Evolutionary conservation across 768 basidiomycete species (phyloP), one percentile per base, ranked within the genome.

Genomic region (Mycena albidolilacea): DNA sequence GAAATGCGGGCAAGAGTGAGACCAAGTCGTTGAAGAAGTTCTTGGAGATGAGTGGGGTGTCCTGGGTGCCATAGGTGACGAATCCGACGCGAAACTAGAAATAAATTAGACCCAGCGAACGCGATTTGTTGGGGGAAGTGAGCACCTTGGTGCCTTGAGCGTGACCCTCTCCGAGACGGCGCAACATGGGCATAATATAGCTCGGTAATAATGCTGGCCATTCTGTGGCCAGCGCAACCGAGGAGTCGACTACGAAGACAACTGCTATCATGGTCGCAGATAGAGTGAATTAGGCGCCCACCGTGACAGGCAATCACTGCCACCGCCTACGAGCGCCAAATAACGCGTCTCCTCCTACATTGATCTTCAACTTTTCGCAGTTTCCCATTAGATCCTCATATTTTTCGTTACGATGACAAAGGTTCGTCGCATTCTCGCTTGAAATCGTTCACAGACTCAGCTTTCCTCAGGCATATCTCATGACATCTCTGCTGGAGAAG

Each of bases 401-500:
- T 64, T 50, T 57, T 59, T 65, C 64, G 66, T 73, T 83, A 87
- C 80, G 77, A 95, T 95, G 94, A 95, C 94, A 7, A 50, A 50
- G 15, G 30, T 30, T 30, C 30, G 30, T 30, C 30, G 30, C 30
- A 30, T 30, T 30, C 30, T 30, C 30, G 30, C 30, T 30, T 30
- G 30, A 30, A 30, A 3, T 30, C 30, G 30, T 4, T 30, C 30
- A 4, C 3, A 30, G 30, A 30, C 30, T 30, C 30, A 30, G 30
- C 30, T 30, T 30, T 30, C 30, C 30, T 75, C 95, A 95, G 80
- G 90, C 90, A 71, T 95, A 95, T 77, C 83, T 95, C 62, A 95
- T 95, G 93, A 95, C 91, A 79, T 92, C 88, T 83, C 88, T 95
- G 77, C 89, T 94, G 71, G 94, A 95, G 82, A 95, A 95, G 88